Evolutionary conservation across 2,329 filamentous ascomycete genomes (phyloP), one percentile per base, ranked within the genome.

Genomic region (Thelonectria olida): DNA sequence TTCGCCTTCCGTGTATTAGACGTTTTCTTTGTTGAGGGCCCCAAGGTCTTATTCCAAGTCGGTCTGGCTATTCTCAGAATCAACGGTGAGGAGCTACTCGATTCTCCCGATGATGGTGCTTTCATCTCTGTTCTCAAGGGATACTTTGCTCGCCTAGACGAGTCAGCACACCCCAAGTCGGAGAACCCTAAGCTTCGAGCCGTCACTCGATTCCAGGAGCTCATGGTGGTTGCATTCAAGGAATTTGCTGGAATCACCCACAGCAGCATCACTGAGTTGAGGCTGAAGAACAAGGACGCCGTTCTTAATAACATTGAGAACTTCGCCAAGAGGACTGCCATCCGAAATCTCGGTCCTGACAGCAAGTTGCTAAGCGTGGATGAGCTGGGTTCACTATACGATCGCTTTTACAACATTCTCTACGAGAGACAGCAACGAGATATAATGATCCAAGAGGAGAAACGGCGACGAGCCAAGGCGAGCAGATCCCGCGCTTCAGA

Each of bases 161-260:
- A 98, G 78, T 97, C 94, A 4, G 96, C 96, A 2, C 95, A 99
- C 73, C 96, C 96, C 2, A 94, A 91, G 73, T 97, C 93, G 0
- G 94, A 97, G 74, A 99, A 98, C 65, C 90, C 94, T 3, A 99
- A 98, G 79, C 82, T 98, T 53, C 88, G 95, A 54, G 93, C 94
- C 0, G 96, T 99, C 54, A 99, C 96, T 6, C 88, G 92, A 47
- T 99, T 99, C 75, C 96, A 99, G 73, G 96, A 98, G 76, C 86
- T 99, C 58, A 98, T 99, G 94, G 96, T 99, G 3, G 96, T 98
- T 19, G 96, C 96, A 1, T 99, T 99, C 80, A 98, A 97, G 70
- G 96, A 99, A 74, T 99, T 99, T 74, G 91, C 95, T 0, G 92
- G 90, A 39, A 97, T 99, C 68, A 99, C 96, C 0, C 95, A 99